Conservation (phyloP, 495 filamentous ascomycete species). For the Extremus antarcticus region DNA sequence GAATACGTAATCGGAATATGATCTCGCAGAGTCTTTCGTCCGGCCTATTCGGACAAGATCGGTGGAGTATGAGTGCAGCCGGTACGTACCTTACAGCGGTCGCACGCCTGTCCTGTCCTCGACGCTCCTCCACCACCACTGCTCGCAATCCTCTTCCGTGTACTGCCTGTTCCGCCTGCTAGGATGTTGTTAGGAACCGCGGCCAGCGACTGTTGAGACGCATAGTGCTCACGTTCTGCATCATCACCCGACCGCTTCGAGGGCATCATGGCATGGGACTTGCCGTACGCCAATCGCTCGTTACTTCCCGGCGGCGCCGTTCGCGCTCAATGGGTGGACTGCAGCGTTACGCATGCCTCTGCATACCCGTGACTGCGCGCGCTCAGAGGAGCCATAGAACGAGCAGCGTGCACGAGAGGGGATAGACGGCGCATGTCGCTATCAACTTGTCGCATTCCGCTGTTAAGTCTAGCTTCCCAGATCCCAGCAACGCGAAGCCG, state of each 20-base stretch:
- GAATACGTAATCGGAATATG: too few relatives aligned
- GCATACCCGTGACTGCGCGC: not conserved
- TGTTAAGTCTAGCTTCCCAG: not conserved
- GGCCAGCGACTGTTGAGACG: too few relatives aligned
- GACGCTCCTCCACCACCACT: not conserved
- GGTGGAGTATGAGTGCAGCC: too few relatives aligned
- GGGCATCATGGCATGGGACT: not conserved
- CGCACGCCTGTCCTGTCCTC: constrained; percentile 72
- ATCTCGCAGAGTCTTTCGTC: too few relatives aligned
- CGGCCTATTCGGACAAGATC: too few relatives aligned
- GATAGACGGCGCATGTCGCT: not conserved
- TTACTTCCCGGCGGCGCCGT: not conserved
- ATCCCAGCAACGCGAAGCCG: too few relatives aligned
- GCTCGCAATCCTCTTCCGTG: not conserved
- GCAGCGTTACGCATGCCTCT: not conserved
- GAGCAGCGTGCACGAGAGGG: not conserved
- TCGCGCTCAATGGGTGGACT: not conserved
- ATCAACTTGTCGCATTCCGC: not conserved
- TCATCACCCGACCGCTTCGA: not conserved
- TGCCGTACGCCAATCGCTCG: not conserved
- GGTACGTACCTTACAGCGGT: constrained; percentile 74
- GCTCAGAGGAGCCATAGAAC: not conserved
- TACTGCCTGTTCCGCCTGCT: not conserved
- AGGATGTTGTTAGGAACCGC: not conserved
- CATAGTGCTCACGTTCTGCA: not conserved